A percentile compares a stretch with the other conserved stretches of the same genome.
phyloP scores from a whole-genome alignment of 345 rosid species.

The Ricinus communis region DNA sequence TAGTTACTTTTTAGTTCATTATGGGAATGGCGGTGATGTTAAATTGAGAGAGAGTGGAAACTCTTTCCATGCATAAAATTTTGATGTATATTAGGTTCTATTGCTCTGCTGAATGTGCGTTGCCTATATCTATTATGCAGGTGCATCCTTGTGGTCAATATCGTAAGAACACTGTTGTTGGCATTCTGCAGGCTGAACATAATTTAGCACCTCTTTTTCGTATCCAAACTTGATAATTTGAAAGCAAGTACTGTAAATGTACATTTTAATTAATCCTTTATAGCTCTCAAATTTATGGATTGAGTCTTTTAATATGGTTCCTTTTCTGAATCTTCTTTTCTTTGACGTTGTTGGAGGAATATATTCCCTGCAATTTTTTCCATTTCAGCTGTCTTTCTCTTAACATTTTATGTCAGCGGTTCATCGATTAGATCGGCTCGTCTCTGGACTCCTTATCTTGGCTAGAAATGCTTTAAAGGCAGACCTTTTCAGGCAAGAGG shows the following conservation, averaged over 20 bases:
- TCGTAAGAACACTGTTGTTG: conserved; percentile 91
- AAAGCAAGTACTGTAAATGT: conserved; percentile 9
- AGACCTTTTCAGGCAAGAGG: conserved; percentile 85
- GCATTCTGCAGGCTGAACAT: conserved; percentile 93
- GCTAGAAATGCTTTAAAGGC: conserved; percentile 85
- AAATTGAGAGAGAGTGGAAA: conserved; percentile 9
- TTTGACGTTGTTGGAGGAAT: background rate
- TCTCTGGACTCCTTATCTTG: conserved; percentile 87
- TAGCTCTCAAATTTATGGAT: background rate
- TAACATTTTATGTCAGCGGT: conserved; percentile 52
- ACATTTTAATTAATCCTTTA: background rate
- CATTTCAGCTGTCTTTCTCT: conserved; percentile 30
- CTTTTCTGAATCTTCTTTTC: background rate
- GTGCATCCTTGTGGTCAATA: conserved; percentile 98
- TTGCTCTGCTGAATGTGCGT: background rate
- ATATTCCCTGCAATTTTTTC: background rate
- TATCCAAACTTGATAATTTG: conserved; percentile 48
- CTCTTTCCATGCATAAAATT: background rate
- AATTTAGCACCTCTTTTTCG: conserved; percentile 73
- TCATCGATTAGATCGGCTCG: conserved; percentile 84
- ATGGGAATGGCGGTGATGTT: too few species aligned
- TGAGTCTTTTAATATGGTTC: background rate
- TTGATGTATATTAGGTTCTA: background rate
- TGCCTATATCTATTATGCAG: conserved; percentile 33
- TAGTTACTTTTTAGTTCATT: too few species aligned